Evolutionary conservation across 208 protist genomes (phyloP).

Genomic region (Crithidia sp.): DNA sequence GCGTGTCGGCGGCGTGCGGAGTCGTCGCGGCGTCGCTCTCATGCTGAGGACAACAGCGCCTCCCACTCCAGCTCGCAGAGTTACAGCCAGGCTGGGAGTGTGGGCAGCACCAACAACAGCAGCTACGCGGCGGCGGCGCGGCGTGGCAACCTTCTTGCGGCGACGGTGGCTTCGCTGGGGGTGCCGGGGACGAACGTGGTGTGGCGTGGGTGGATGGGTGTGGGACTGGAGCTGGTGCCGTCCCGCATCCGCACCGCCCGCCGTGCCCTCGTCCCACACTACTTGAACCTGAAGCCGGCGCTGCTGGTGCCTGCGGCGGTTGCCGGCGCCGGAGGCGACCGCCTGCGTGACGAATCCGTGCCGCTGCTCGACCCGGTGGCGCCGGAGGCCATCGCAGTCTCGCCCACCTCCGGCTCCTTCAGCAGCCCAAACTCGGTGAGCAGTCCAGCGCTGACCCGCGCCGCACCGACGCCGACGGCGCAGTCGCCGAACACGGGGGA

Average conservation of each 20-base stretch:
- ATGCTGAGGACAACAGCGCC: not conserved
- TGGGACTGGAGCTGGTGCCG: constrained; percentile 69
- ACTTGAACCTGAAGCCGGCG: constrained; percentile 38
- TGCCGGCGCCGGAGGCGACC: not conserved
- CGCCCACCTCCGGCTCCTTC: constrained; percentile 8
- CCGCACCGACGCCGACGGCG: not conserved
- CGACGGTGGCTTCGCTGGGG: constrained; percentile 15
- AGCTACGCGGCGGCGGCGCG: constrained; percentile 11
- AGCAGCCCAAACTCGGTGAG: constrained; percentile 10
- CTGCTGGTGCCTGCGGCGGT: constrained; percentile 8
- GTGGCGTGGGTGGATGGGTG: constrained; percentile 47
- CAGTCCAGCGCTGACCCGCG: not conserved
- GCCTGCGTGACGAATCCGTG: not conserved
- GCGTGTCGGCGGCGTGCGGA: constrained; percentile 25
- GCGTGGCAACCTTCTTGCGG: constrained; percentile 17
- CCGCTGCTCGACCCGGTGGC: constrained; percentile 19
- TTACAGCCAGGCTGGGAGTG: no score
- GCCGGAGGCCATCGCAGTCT: constrained; percentile 24
- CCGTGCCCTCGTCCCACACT: constrained; percentile 45
- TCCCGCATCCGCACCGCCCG: constrained; percentile 68
- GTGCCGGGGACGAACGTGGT: constrained; percentile 6
- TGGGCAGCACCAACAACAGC: constrained; percentile 2
- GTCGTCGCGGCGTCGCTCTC: not conserved
- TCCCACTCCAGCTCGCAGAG: constrained; percentile 5
- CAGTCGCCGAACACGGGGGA: constrained; percentile 20